Evolutionary conservation across 257 asterid species (phyloP), one percentile per base, ranked within the genome.

Genomic region (Jasminum sambac): DNA sequence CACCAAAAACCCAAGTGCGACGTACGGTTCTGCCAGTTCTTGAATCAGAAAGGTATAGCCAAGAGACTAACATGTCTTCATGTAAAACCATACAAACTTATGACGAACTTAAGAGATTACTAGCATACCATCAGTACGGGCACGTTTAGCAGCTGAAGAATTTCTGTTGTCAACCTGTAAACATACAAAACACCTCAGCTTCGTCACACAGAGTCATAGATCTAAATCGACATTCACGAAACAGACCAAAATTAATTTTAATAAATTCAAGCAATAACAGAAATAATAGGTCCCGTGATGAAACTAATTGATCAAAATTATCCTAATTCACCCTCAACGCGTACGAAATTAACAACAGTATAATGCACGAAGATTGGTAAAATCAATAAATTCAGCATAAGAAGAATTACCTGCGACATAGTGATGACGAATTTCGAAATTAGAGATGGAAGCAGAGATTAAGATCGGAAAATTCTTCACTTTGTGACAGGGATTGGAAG

Each of bases 121-220:
- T 7, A 26, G 43, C 43, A 16, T 66, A 66, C 71, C 61, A 66
- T 66, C 61, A 23, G 71, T 66, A 21, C 61, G 61, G 6, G 71
- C 71, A 25, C 71, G 71, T 66, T 66, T 66, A 36, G 71, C 9
- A 11, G 61, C 71, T 5, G 71, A 66, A 44, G 71, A 66, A 66
- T 66, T 66, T 43, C 71, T 26, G 36, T 42, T 66, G 26, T 66
- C 71, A 23, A 66, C 71, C 71, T 55, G n/a, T 44, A 23, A 21
- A 66, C 61, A 16, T 3, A 66, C 5, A 13, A 12, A 24, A 62
- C 6, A 34, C 7, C 19, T 5, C 41, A 62, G 42, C 66, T 23
- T 55, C 8, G 8, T 23, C 13, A 55, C 34, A 21, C 21, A 55
- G 62, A 55, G 21, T 30, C 34, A 8, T 55, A 55, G 62, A 55